Evolutionary conservation across 2,329 filamentous ascomycete genomes (phyloP).

Genomic region (Nannizzia gypsea): DNA sequence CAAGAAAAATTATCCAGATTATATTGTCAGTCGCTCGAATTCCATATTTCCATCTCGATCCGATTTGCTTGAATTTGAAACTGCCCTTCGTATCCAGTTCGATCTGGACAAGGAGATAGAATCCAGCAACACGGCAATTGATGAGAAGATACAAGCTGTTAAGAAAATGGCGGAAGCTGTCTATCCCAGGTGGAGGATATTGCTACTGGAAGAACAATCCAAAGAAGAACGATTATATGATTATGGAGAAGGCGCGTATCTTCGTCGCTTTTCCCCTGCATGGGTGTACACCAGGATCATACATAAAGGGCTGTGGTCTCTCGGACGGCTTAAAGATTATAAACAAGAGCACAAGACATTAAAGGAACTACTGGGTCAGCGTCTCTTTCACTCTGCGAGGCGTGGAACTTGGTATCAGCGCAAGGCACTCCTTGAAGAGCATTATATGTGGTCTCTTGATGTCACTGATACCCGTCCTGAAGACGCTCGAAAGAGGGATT

Average conservation of each 20-base stretch:
- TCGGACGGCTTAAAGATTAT: slow-evolving; percentile 74
- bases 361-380: slow-evolving; percentile 63
- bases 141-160: slow-evolving; percentile 54
- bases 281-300: slow-evolving; percentile 90
- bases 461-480: slow-evolving; percentile 37
- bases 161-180: slow-evolving; percentile 61
- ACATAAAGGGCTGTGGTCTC: slow-evolving; percentile 69
- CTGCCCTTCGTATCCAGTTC: slow-evolving; percentile 68
- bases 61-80: slow-evolving; percentile 77
- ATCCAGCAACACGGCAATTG: slow-evolving; percentile 57
- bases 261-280: slow-evolving; percentile 77
- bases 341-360: slow-evolving; percentile 63
- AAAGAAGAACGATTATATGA: slow-evolving; percentile 71
- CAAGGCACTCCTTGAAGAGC: slow-evolving; percentile 85
- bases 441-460: slow-evolving; percentile 66
- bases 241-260: slow-evolving; percentile 73
- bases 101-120: slow-evolving; percentile 73
- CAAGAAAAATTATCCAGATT: slow-evolving; percentile 73
- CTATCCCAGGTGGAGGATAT: slow-evolving; percentile 64
- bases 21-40: slow-evolving; percentile 76
- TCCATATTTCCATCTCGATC: slow-evolving; percentile 74
- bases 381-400: slow-evolving; percentile 71
- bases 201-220: slow-evolving; percentile 61
- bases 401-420: slow-evolving; percentile 92
- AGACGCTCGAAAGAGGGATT: slow-evolving; percentile 64